Evolutionary conservation across 1,139 yeast species (phyloP), one percentile per base, ranked within the genome.

Genomic region (Blastobotrys petasosporus): DNA sequence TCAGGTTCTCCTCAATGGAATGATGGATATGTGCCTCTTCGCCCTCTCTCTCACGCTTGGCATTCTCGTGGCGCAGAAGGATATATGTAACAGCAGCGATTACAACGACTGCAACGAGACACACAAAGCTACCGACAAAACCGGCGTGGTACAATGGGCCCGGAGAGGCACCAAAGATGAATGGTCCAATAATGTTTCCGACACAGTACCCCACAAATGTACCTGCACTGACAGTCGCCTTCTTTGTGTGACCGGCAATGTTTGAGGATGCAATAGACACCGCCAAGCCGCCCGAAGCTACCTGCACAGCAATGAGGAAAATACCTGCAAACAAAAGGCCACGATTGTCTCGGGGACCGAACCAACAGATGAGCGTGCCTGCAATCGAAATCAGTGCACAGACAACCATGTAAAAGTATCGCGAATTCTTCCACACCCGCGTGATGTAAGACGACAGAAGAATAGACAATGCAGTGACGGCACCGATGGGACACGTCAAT

Each of bases 201-300:
- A 75, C 73, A 57, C 83, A 79, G 56, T 79, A 80, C 1, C 79
- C 82, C 48, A 81, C 68, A 62, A 82, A 72, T 28, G 74, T 73
- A 20, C 77, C 60, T 1, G 84, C 84, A 59, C 76, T 79, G 25
- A 76, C 73, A 7, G 79, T 75, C 41, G 76, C 66, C 58, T 81
- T 77, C 62, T 82, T 82, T n/a, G 87, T 80, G 56, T 79, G 80
- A 13, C 90, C 90, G 1, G 86, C 80, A 8, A 79, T 75, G 56
- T 82, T 82, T 39, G 71, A 35, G 62, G 66, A 50, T 59, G 67
- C 39, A 61, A 71, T 47, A 56, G 70, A 61, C 59, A 69, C 67
- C 62, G 34, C 38, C n/a, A 69, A 13, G 4, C 45, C 39, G 3
- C 15, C 12, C 2, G 44, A 15, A 17, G 40, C 37, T 8, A 37